Evolutionary conservation across 352 stramenopile species (phyloP), one percentile per base, ranked within the genome.

Genomic region (Globisporangium ultimum): DNA sequence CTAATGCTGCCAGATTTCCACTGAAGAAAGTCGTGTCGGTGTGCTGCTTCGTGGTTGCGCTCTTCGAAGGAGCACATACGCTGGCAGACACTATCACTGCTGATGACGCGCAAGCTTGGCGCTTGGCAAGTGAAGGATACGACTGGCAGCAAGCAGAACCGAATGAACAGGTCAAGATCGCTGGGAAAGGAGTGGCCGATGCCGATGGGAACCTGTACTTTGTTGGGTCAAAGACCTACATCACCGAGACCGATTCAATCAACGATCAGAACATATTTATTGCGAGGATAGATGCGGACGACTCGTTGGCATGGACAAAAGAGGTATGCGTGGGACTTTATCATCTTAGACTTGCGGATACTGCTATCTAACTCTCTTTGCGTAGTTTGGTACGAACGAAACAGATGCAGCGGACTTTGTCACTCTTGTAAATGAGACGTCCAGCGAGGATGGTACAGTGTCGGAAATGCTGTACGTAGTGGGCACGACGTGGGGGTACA

Each of bases 401-500:
- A 71, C 58, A 0, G 80, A 88, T 42, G 80, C 67, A n/a, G 80
- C 74, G 0, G 84, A 71, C 41, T 84, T 71, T 34, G 53, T 90
- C 13, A 59, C 66, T 11, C 60, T 90, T 5, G 54, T 90, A 40
- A 79, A 87, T 28, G 76, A 88, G 51, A 80, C 66, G 1, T 15
- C 50, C 3, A 21, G 20, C 8, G 22, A 57, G 12, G 63, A 43
- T 20, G 46, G 50, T 5, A 36, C 34, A 0, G 54, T 51, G 3
- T 66, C 36, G 1, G 64, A 79, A 41, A 68, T 70, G 56, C 58
- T 93, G 11, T 89, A 89, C 34, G 71, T 93, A 15, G 61, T 79
- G 3, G 83, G 77, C 10, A 82, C 74, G 64, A 91, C 83, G 1
- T 89, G 78, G 76, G 80, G 83, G 0, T 81, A 66, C 50, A 75